Percentiles rank a stretch among this genome's conserved stretches.
These are phyloP conservation scores for Starmerella potacharoeniae DNA, from an alignment of 805 yeast genomes.

Conservation along the genomic window DNA sequence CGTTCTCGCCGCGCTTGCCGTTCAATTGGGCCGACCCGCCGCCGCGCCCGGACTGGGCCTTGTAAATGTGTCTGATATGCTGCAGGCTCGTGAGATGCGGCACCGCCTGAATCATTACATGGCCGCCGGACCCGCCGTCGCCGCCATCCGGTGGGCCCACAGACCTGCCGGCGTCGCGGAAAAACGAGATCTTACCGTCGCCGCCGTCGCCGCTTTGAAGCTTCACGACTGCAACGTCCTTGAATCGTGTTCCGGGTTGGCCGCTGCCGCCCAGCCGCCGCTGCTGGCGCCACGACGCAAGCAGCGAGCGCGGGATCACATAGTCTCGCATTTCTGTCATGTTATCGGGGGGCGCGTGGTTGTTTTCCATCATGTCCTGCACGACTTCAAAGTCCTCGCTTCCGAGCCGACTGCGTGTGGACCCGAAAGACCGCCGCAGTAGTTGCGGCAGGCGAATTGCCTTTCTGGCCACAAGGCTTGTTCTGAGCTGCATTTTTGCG, in stretches of 20 bases:
- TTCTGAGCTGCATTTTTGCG: background rate
- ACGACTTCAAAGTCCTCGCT: conserved; percentile 10
- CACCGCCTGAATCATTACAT: conserved; percentile 70
- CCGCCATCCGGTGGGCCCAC: conserved; percentile 99
- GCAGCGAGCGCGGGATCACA: conserved; percentile 15
- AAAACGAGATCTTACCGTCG: conserved; percentile 73
- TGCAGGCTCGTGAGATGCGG: conserved; percentile 62
- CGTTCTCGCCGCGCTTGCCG: conserved; percentile 74
- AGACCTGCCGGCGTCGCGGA: conserved; percentile 72
- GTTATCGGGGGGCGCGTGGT: conserved; percentile 18
- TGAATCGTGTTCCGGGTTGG: conserved; percentile 11
- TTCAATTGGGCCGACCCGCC: conserved; percentile 73
- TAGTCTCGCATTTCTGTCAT: conserved; percentile 8
- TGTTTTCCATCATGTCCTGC: conserved; percentile 16
- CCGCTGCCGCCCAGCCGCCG: conserved; percentile 14
- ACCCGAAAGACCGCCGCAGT: background rate
- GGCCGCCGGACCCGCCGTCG: conserved; percentile 93
- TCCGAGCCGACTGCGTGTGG: background rate
- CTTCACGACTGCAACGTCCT: conserved; percentile 56
- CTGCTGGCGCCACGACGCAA: conserved; percentile 23
- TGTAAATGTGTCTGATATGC: conserved; percentile 52
- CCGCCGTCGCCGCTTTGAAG: conserved; percentile 80
- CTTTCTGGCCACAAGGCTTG: background rate
- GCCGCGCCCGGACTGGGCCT: conserved; percentile 56
- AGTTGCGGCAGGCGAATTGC: background rate